Evolutionary conservation across 2,329 filamentous ascomycete species (phyloP).

Genomic region (Apiospora saccharicola): DNA sequence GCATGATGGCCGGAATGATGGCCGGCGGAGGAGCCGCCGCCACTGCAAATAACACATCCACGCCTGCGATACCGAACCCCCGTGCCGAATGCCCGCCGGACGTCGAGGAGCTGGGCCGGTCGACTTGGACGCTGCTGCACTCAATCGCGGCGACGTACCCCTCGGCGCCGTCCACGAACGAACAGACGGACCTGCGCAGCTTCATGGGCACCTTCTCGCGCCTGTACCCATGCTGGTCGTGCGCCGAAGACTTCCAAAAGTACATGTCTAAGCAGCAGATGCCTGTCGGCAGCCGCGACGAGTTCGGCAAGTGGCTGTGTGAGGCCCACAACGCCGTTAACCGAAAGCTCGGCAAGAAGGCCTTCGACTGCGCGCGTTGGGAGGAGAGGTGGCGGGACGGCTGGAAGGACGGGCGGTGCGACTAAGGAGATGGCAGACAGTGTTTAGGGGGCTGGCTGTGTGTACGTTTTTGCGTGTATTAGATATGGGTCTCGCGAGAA

Average conservation of each 20-base stretch:
- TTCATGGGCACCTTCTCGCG: conserved; percentile 85
- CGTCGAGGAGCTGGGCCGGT: conserved; percentile 84
- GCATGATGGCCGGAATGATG: conserved; percentile 43
- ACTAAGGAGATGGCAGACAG: background rate
- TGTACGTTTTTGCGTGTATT: background rate
- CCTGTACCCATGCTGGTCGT: conserved; percentile 95
- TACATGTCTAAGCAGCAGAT: conserved; percentile 82
- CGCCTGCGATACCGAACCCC: conserved; percentile 35
- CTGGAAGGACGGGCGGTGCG: conserved; percentile 62
- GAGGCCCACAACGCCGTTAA: conserved; percentile 90
- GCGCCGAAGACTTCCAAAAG: conserved; percentile 86
- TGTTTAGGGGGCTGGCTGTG: background rate
- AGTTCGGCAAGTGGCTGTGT: conserved; percentile 85
- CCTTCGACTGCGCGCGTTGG: conserved; percentile 91
- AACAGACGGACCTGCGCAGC: conserved; percentile 78
- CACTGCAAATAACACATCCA: conserved; percentile 33
- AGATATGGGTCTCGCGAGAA: conserved; percentile 3
- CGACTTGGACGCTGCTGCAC: conserved; percentile 93
- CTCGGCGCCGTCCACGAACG: conserved; percentile 65
- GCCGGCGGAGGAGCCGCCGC: conserved; percentile 42
- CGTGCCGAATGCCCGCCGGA: conserved; percentile 85
- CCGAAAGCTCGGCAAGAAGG: conserved; percentile 85
- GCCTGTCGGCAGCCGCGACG: conserved; percentile 62
- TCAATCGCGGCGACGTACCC: conserved; percentile 91
- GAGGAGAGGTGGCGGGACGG: conserved; percentile 95